A percentile compares a stretch with the other conserved stretches of the same genome.
These are phyloP conservation scores for Apiospora phragmitis DNA, from an alignment of 2,329 filamentous ascomycete species.

Conservation along the genomic window DNA sequence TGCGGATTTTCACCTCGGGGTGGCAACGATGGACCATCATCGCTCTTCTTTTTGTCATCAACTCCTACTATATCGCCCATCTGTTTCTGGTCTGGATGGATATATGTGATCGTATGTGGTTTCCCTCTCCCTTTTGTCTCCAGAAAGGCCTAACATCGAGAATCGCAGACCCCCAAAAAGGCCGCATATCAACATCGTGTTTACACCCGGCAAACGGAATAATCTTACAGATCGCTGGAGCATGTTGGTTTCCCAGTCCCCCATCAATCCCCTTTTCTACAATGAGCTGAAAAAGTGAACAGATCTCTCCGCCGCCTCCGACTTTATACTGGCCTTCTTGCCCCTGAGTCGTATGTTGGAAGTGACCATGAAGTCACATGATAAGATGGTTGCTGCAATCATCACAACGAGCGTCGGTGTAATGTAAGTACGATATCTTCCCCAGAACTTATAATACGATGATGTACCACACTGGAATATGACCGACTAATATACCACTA, in stretches of 20 bases:
- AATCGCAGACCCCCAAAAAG: neutral
- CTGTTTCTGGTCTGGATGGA: slow-evolving; percentile 23
- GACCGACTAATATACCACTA: neutral
- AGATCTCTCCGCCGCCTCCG: slow-evolving; percentile 26
- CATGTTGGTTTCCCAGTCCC: neutral
- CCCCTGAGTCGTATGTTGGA: slow-evolving; percentile 39
- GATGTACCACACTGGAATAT: neutral
- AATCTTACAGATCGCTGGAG: neutral
- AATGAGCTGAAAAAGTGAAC: neutral
- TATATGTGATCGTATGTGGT: slow-evolving; percentile 2
- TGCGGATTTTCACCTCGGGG: slow-evolving; percentile 29
- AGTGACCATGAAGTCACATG: slow-evolving; percentile 36
- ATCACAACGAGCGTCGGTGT: slow-evolving; percentile 37
- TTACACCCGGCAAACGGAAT: neutral
- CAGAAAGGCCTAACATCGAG: neutral
- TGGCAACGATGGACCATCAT: slow-evolving; percentile 29
- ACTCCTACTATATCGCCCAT: slow-evolving; percentile 17
- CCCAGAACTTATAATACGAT: no score
- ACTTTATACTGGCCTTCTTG: slow-evolving; percentile 37
- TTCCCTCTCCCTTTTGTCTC: neutral
- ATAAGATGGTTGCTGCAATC: slow-evolving; percentile 35
- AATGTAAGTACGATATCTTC: no score
- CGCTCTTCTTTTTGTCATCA: slow-evolving; percentile 33
- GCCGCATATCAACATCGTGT: neutral
- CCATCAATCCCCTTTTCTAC: neutral